These are phyloP conservation scores for Cyclostephanos invisitatus DNA, from an alignment of 108 stramenopile species.

Conservation along the genomic window DNA sequence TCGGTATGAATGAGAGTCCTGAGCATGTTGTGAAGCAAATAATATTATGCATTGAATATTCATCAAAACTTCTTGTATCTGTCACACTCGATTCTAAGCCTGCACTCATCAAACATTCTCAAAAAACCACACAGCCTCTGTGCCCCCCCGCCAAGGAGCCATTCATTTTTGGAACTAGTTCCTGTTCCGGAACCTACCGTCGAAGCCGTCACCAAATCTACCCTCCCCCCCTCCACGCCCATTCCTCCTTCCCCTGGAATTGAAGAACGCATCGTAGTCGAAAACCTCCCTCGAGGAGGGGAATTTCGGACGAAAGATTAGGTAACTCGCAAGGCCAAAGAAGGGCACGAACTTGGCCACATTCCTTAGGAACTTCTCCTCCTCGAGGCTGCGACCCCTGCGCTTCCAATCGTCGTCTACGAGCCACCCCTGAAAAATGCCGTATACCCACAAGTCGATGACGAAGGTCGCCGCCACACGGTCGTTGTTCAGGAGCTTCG, in stretches of 20 bases:
- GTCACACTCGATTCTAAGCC: no score
- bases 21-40: no score
- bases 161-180: not conserved
- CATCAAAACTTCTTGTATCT: no score
- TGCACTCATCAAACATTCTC: no score
- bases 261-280: conserved; percentile 19
- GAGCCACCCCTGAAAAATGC: conserved; percentile 86
- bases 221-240: conserved; percentile 7
- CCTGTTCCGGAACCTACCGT: not conserved
- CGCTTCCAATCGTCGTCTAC: conserved; percentile 85
- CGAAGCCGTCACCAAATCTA: not conserved
- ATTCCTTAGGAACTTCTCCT: conserved; percentile 40
- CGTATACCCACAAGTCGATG: conserved; percentile 86
- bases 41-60: no score
- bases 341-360: conserved; percentile 81
- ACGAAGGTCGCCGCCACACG: conserved; percentile 82
- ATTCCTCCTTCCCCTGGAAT: conserved; percentile 7
- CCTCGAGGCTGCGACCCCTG: conserved; percentile 54
- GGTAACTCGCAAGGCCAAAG: conserved; percentile 79
- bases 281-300: conserved; percentile 36
- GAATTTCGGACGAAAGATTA: conserved; percentile 57
- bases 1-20: no score
- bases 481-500: conserved; percentile 73
- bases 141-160: not conserved
- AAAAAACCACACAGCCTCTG: no score